phyloP scores from a whole-genome alignment of 495 filamentous ascomycete species.

The Lophiotrema nucula region DNA sequence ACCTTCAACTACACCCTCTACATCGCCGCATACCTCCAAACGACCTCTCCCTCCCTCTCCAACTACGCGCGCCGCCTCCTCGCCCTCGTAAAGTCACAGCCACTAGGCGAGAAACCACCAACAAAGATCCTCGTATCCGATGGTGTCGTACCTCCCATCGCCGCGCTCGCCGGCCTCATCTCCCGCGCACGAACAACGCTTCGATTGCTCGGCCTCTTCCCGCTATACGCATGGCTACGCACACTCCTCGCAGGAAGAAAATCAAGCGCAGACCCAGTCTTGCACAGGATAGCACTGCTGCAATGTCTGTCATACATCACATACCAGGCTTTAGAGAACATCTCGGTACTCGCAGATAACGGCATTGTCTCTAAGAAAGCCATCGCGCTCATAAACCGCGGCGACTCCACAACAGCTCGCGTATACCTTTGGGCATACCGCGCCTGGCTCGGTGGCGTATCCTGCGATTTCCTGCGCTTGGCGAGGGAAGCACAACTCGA shows the following conservation, averaged over 20 bases:
- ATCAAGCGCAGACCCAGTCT: slow-evolving; percentile 34
- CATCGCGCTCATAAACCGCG: slow-evolving; percentile 31
- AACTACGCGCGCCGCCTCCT: slow-evolving; percentile 28
- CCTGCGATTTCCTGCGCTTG: slow-evolving; percentile 38
- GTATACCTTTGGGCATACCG: slow-evolving; percentile 38
- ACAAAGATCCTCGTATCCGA: slow-evolving; percentile 20
- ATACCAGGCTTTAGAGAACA: slow-evolving; percentile 43
- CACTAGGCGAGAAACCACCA: slow-evolving; percentile 13
- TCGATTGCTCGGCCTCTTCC: slow-evolving; percentile 40
- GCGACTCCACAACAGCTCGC: slow-evolving; percentile 27
- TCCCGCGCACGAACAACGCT: slow-evolving; percentile 40
- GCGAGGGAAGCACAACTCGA: slow-evolving; percentile 33
- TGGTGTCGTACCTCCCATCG: slow-evolving; percentile 23
- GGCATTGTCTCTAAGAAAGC: slow-evolving; percentile 25
- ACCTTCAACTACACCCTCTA: slow-evolving; percentile 44
- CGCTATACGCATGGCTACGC: slow-evolving; percentile 40
- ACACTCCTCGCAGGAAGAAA: slow-evolving; percentile 36
- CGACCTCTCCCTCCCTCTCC: slow-evolving; percentile 28
- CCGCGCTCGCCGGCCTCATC: slow-evolving; percentile 35
- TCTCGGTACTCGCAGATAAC: slow-evolving; percentile 36
- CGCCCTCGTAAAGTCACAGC: slow-evolving; percentile 15
- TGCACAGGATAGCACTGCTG: slow-evolving; percentile 37
- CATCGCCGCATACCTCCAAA: slow-evolving; percentile 40
- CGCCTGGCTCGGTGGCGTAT: slow-evolving; percentile 38
- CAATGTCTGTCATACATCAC: slow-evolving; percentile 37